These are phyloP conservation scores for Metarhizium anisopliae DNA, from an alignment of 2,329 filamentous ascomycete species.

Conservation along the genomic window DNA sequence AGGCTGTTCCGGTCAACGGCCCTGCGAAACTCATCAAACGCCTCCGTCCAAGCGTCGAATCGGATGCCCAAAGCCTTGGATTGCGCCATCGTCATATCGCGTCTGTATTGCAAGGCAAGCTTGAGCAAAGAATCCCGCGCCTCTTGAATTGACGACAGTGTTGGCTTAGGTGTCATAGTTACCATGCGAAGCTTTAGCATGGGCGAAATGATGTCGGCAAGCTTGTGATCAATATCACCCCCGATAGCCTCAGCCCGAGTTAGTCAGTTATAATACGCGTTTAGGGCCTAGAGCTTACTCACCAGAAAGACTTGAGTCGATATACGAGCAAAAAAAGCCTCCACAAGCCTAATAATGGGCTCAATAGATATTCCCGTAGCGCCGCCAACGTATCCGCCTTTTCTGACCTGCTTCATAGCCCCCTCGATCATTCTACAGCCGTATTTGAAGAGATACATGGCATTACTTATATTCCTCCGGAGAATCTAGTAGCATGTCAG, in stretches of 20 bases:
- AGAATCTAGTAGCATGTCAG: neutral
- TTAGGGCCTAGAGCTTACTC: neutral
- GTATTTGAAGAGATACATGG: conserved; percentile 4
- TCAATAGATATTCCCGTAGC: neutral
- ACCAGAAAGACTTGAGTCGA: conserved; percentile 5
- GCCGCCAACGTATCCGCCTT: neutral
- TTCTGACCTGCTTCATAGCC: neutral
- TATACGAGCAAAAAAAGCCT: conserved; percentile 5
- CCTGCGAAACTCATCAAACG: conserved; percentile 3
- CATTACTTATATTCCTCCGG: conserved; percentile 1
- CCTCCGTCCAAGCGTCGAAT: conserved; percentile 1
- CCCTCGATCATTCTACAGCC: conserved; percentile 3
- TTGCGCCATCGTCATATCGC: neutral
- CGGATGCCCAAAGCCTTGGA: neutral
- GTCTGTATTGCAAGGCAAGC: conserved; percentile 2
- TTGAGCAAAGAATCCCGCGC: conserved; percentile 2
- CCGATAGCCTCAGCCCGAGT: conserved; percentile 1
- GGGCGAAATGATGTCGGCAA: conserved; percentile 2
- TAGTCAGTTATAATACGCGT: neutral
- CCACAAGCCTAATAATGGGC: conserved; percentile 1
- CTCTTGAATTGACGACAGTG: conserved; percentile 3
- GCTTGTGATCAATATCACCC: conserved; percentile 3
- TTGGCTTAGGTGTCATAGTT: neutral
- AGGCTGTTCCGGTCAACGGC: neutral
- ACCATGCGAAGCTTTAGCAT: conserved; percentile 1